phyloP scores from a whole-genome alignment of 2,329 filamentous ascomycete species.

The Epichloe sylvatica region DNA sequence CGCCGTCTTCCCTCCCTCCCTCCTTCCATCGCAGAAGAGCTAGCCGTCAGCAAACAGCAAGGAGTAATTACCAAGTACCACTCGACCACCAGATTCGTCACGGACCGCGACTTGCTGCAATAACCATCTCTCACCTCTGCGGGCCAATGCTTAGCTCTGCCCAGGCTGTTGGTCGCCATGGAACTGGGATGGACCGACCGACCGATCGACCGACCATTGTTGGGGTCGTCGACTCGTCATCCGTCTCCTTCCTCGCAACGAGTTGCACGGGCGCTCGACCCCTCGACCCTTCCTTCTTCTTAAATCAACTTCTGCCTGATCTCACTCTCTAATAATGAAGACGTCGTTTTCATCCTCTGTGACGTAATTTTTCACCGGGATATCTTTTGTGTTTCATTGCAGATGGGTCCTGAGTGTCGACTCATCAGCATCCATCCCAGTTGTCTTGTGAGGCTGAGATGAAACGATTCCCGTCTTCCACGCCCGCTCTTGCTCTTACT shows the following conservation, averaged over 20 bases:
- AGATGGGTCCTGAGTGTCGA: conserved; percentile 12
- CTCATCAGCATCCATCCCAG: conserved; percentile 6
- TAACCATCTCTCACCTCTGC: neutral
- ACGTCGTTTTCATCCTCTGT: conserved; percentile 5
- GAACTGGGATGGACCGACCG: conserved; percentile 1
- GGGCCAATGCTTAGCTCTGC: conserved; percentile 5
- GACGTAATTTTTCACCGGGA: conserved; percentile 4
- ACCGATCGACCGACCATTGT: too few relatives aligned
- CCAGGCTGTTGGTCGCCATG: conserved; percentile 6
- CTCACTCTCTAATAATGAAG: conserved; percentile 1
- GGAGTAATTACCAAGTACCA: neutral
- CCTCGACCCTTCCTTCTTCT: conserved; percentile 1
- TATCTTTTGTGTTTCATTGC: conserved; percentile 10
- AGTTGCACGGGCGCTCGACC: neutral
- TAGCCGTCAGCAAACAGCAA: conserved; percentile 3
- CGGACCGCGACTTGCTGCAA: neutral
- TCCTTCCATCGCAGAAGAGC: neutral
- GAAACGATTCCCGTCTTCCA: neutral
- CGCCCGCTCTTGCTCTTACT: neutral
- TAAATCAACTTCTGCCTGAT: neutral
- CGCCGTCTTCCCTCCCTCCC: neutral
- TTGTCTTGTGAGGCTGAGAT: conserved; percentile 10
- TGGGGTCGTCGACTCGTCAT: conserved; percentile 3
- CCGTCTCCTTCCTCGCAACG: neutral
- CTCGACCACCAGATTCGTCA: conserved; percentile 4